phyloP scores from a whole-genome alignment of 768 basidiomycete species.

The button mushroom (Agaricus bisporus) region DNA sequence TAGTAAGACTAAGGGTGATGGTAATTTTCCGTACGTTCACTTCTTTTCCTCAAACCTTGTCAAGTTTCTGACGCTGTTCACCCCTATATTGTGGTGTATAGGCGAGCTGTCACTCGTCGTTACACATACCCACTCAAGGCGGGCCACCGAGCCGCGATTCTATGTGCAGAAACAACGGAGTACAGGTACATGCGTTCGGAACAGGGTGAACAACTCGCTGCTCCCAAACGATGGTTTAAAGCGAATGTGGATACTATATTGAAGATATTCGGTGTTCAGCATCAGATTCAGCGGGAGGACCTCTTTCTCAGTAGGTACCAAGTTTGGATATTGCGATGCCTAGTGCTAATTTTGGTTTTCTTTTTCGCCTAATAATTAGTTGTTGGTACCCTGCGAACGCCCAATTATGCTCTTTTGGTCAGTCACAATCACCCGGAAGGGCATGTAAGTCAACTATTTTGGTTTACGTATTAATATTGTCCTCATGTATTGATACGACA shows the following conservation, averaged over 20 bases:
- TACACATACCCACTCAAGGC: conserved; percentile 13
- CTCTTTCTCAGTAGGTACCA: conserved; percentile 16
- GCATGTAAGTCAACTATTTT: conserved; percentile 12
- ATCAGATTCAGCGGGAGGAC: conserved; percentile 19
- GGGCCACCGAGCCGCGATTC: conserved; percentile 17
- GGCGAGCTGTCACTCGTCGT: conserved; percentile 4
- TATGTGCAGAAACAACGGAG: conserved; percentile 20
- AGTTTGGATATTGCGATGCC: neutral
- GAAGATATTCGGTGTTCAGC: conserved; percentile 14
- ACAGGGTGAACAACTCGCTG: conserved; percentile 13
- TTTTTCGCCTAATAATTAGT: neutral
- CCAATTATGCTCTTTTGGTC: conserved; percentile 18
- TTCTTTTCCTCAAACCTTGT: neutral
- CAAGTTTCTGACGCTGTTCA: neutral
- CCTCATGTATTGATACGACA: neutral
- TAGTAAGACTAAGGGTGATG: conserved; percentile 2
- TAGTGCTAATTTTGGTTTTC: neutral
- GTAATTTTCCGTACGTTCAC: conserved; percentile 3
- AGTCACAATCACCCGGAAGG: conserved; percentile 18
- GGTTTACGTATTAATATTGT: neutral
- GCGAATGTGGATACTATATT: conserved; percentile 17
- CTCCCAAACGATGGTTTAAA: conserved; percentile 20
- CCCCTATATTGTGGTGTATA: neutral
- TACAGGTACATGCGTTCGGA: conserved; percentile 17
- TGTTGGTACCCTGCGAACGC: conserved; percentile 16